phyloP scores from a whole-genome alignment of 495 filamentous ascomycete genomes.

The Annulohypoxylon bovei region DNA sequence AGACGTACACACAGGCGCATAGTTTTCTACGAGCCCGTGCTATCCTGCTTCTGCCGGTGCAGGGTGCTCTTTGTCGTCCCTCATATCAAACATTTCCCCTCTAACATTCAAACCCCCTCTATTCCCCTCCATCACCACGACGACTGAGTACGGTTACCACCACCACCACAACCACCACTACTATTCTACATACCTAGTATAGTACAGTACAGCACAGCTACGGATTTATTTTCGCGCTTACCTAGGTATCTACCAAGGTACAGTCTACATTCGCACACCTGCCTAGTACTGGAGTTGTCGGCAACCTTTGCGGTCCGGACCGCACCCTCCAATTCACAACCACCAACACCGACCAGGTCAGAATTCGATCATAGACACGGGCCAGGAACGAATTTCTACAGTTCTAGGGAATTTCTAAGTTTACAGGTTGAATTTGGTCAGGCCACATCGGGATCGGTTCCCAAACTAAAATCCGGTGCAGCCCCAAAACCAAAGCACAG shows the following conservation, averaged over 20 bases:
- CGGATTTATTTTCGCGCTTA: slow-evolving; percentile 1
- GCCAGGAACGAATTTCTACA: slow-evolving; percentile 9
- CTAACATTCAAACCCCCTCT: slow-evolving; percentile 4
- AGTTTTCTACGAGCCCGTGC: slow-evolving; percentile 21
- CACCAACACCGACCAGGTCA: background rate
- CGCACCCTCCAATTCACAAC: slow-evolving; percentile 24
- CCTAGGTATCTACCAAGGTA: background rate
- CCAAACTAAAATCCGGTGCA: slow-evolving; percentile 39
- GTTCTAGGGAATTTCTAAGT: background rate
- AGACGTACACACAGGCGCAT: slow-evolving; percentile 24
- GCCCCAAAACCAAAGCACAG: slow-evolving; percentile 34
- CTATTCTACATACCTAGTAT: background rate
- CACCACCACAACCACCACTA: background rate
- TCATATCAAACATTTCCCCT: slow-evolving; percentile 32
- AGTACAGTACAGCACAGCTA: background rate
- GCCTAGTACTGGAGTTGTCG: slow-evolving; percentile 24
- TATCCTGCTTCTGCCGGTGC: slow-evolving; percentile 26
- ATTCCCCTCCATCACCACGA: slow-evolving; percentile 34
- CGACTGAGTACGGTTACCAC: background rate
- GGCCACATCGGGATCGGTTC: slow-evolving; percentile 41
- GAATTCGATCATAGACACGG: slow-evolving; percentile 24
- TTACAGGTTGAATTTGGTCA: slow-evolving; percentile 31
- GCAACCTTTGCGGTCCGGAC: slow-evolving; percentile 36
- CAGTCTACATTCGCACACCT: background rate
- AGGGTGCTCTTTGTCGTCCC: slow-evolving; percentile 35